Base-by-base conservation (phyloP, 805 yeast genomes). In the Barnettozyma botsteinii region DNA sequence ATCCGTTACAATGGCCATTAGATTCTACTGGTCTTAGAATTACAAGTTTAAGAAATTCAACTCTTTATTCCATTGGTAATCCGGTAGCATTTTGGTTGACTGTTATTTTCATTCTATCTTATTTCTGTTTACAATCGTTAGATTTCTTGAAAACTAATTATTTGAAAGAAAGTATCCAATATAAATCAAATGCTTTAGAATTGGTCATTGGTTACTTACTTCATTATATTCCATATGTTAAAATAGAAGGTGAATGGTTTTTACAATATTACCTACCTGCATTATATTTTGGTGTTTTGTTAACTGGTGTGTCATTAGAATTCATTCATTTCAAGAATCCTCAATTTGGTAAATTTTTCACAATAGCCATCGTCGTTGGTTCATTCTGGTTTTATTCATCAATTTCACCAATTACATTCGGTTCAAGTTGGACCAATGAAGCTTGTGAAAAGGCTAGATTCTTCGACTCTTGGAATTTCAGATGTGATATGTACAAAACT, bases 11-110 rank as follows among this genome's bases (percentile, higher is more conserved):
- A 11, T 85, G 95, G 93, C 78, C 84, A 14, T 62, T 74, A 32
- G 58, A 73, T 41, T 44, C 60, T 17, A 65, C 77, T 31, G 91
- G 91, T n/a, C 67, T 78, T 40, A 73, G 66, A 49, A 78, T 75
- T 57, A 79, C 73, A 67, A 65, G 66, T 22, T 64, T 68, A 49
- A 60, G 63, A 34, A 60, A 67, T 38, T 57, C 60, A 22, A 66
- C 65, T 33, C 64, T 85, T 25, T 82, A 81, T 55, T 67, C 74
- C 21, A 50, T 81, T 13, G 94, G 94, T 6, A 86, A 85, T 59
- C 61, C 73, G 17, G 67, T 73, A 11, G 67, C 75, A 11, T 81
- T 81, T 63, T 73, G 73, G 59, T 43, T 70, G 4, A 69, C 73
- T 4, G 51, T 67, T 12, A 38, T 65, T 4, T 47, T 63, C 15